A percentile compares a stretch with the other conserved stretches of the same genome.
Conservation (phyloP, 1,284 basidiomycete genomes). For the Heterobasidion parviporum region DNA sequence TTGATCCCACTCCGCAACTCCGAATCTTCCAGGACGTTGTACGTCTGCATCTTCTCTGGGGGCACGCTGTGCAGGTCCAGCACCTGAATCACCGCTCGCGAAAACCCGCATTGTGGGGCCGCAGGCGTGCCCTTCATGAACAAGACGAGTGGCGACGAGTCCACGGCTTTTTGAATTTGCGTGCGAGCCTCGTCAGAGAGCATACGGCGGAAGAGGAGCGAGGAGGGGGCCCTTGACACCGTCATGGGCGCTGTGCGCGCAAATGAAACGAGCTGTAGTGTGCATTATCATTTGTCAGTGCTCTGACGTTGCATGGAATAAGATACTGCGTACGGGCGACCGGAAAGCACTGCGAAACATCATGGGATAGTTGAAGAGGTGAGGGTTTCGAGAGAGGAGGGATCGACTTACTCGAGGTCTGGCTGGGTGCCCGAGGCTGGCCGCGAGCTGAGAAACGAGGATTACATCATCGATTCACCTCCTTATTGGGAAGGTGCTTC, state of each 20-base stretch:
- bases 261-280: slow-evolving; percentile 6
- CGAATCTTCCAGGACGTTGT: slow-evolving; percentile 83
- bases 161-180: slow-evolving; percentile 54
- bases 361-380: slow-evolving; percentile 13
- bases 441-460: too few species aligned
- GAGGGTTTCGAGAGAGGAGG: background rate
- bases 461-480: too few species aligned
- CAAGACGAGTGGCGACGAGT: slow-evolving; percentile 71
- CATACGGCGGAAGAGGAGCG: slow-evolving; percentile 22
- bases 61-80: slow-evolving; percentile 85
- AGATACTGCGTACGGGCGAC: slow-evolving; percentile 29
- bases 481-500: too few species aligned
- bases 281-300: background rate
- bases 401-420: too few species aligned
- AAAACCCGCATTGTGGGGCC: slow-evolving; percentile 81
- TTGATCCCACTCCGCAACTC: slow-evolving; percentile 85
- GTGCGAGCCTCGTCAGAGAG: slow-evolving; percentile 36
- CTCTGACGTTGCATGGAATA: background rate
- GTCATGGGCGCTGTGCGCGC: slow-evolving; percentile 7
- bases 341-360: slow-evolving; percentile 38
- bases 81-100: slow-evolving; percentile 87
- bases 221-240: background rate
- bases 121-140: slow-evolving; percentile 90
- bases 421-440: too few species aligned
- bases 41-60: slow-evolving; percentile 74